These are phyloP conservation scores for Arabidopsis arenosa DNA, from an alignment of 345 rosid species.

Conservation along the genomic window DNA sequence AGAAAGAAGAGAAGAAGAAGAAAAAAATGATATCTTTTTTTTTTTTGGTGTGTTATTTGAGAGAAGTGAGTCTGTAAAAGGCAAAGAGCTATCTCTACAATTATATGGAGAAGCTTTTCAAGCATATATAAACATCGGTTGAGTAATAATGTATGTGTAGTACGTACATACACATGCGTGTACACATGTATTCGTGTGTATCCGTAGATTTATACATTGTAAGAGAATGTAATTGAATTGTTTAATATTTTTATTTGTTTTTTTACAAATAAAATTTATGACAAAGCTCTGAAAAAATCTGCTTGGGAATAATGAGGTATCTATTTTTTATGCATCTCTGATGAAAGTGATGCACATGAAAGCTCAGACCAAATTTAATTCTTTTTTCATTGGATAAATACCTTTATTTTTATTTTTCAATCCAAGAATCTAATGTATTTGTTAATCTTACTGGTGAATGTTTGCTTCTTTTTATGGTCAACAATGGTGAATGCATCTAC, in stretches of 20 bases:
- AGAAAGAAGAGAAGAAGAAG: slow-evolving; percentile 44
- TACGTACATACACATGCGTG: slow-evolving; percentile 42
- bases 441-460: not conserved
- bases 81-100: slow-evolving; percentile 52
- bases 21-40: slow-evolving; percentile 42
- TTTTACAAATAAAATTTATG: slow-evolving; percentile 2
- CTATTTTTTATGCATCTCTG: slow-evolving; percentile 46
- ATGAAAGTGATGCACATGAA: slow-evolving; percentile 50
- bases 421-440: not conserved
- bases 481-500: slow-evolving; percentile 11
- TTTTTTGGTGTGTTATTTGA: slow-evolving; percentile 42
- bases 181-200: slow-evolving; percentile 43
- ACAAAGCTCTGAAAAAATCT: slow-evolving; percentile 42
- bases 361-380: slow-evolving; percentile 30
- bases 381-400: not conserved
- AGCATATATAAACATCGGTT: slow-evolving; percentile 40
- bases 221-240: slow-evolving; percentile 42
- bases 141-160: slow-evolving; percentile 19
- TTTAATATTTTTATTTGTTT: not conserved
- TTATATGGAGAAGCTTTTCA: slow-evolving; percentile 51
- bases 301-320: slow-evolving; percentile 49
- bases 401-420: not conserved
- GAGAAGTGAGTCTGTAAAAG: slow-evolving; percentile 46
- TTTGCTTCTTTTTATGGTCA: slow-evolving; percentile 8
- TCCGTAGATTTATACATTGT: slow-evolving; percentile 49